Conservation (phyloP, 2,329 filamentous ascomycete species). For the Paracamarosporium sp. region DNA sequence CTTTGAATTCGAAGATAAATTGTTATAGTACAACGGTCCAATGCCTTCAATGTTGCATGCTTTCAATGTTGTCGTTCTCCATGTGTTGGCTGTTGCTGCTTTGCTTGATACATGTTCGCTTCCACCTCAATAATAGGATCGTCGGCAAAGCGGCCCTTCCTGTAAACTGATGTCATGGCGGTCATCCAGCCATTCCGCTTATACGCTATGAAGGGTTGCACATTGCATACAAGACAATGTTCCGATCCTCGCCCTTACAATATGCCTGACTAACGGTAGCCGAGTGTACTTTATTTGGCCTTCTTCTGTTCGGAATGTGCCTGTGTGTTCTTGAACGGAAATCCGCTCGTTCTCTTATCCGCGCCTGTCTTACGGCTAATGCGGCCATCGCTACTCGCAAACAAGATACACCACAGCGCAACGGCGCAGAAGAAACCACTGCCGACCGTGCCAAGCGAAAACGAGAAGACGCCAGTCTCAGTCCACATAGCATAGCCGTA, state of each 20-base stretch:
- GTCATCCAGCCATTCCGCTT: not conserved
- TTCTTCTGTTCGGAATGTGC: conserved; percentile 57
- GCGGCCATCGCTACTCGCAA: conserved; percentile 62
- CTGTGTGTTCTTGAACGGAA: conserved; percentile 68
- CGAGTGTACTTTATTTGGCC: conserved; percentile 26
- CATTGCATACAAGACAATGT: not conserved
- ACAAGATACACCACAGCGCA: conserved; percentile 70
- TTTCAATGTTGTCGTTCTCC: not conserved
- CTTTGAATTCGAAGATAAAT: not conserved
- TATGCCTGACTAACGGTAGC: not conserved
- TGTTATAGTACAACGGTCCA: not conserved
- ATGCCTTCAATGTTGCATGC: not conserved
- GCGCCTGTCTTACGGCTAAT: conserved; percentile 69
- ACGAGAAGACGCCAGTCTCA: conserved; percentile 62
- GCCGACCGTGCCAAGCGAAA: conserved; percentile 65
- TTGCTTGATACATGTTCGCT: not conserved
- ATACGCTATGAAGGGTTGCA: not conserved
- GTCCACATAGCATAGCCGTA: conserved; percentile 70
- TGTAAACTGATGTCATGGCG: not conserved
- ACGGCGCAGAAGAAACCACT: conserved; percentile 65
- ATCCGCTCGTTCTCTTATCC: conserved; percentile 71
- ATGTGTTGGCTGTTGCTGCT: not conserved
- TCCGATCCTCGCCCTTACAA: not conserved
- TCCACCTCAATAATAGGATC: not conserved
- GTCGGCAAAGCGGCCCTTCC: not conserved